These are phyloP conservation scores for Sporisorium exsertum DNA, from an alignment of 1,284 basidiomycete genomes.

Conservation along the genomic window DNA sequence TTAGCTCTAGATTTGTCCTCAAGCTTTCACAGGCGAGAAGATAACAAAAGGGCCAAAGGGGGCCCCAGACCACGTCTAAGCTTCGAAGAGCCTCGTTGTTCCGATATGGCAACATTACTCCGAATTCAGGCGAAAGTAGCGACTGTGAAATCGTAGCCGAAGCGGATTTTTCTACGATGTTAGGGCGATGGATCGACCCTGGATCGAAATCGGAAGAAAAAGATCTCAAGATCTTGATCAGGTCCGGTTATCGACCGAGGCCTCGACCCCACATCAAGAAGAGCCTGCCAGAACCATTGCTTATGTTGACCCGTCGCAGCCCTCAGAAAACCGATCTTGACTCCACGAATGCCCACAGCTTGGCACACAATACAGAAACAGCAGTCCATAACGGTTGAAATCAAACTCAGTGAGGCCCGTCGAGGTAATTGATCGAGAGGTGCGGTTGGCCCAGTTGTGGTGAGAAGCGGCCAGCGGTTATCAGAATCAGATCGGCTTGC, in stretches of 20 bases:
- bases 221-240: conserved; percentile 1
- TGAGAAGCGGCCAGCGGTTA: no score
- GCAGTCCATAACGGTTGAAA: no score
- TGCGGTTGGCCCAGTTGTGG: no score
- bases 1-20: neutral
- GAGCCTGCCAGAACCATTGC: no score
- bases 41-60: neutral
- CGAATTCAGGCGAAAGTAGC: conserved; percentile 3
- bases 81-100: neutral
- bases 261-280: neutral
- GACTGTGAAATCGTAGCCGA: neutral
- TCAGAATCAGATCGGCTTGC: no score
- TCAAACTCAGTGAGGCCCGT: neutral
- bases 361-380: no score
- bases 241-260: neutral
- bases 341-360: no score
- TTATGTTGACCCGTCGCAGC: no score
- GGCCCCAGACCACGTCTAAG: conserved; percentile 1
- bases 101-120: neutral
- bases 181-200: neutral
- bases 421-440: neutral
- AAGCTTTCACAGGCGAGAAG: neutral
- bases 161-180: neutral
- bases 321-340: no score
- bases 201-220: neutral